These are phyloP conservation scores for Solanum acaule DNA, from an alignment of 257 asterid species.

Conservation along the genomic window DNA sequence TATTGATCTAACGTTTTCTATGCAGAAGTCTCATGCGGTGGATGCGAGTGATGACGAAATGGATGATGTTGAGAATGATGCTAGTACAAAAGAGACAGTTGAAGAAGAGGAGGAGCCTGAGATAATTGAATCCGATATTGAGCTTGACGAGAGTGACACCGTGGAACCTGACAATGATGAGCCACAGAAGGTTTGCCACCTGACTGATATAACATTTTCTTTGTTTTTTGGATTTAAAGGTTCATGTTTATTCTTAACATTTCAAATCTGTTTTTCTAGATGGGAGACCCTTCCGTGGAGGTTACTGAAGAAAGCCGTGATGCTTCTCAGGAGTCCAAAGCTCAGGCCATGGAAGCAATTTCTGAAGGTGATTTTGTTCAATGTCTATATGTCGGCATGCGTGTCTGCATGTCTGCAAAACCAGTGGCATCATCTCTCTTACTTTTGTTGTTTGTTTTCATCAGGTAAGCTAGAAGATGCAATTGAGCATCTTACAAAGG, in stretches of 20 bases:
- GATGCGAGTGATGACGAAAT: conserved; percentile 76
- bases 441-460: neutral
- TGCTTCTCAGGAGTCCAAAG: conserved; percentile 90
- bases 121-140: conserved; percentile 81
- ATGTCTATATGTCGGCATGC: neutral
- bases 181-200: conserved; percentile 57
- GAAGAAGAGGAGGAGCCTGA: conserved; percentile 74
- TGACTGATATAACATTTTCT: neutral
- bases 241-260: neutral
- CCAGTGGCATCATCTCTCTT: neutral
- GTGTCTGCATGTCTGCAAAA: neutral
- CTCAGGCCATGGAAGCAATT: conserved; percentile 86
- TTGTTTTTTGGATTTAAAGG: neutral
- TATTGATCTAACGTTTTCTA: neutral
- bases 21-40: conserved; percentile 48
- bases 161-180: conserved; percentile 87
- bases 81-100: conserved; percentile 16
- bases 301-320: conserved; percentile 87
- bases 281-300: conserved; percentile 86
- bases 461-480: conserved; percentile 85
- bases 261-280: conserved; percentile 28
- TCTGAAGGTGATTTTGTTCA: conserved; percentile 57
- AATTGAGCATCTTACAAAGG: conserved; percentile 69
- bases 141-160: conserved; percentile 70
- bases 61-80: conserved; percentile 37